phyloP scores from a whole-genome alignment of 192 early-diverging fungal species.

The Lunasporangiospora selenospora region DNA sequence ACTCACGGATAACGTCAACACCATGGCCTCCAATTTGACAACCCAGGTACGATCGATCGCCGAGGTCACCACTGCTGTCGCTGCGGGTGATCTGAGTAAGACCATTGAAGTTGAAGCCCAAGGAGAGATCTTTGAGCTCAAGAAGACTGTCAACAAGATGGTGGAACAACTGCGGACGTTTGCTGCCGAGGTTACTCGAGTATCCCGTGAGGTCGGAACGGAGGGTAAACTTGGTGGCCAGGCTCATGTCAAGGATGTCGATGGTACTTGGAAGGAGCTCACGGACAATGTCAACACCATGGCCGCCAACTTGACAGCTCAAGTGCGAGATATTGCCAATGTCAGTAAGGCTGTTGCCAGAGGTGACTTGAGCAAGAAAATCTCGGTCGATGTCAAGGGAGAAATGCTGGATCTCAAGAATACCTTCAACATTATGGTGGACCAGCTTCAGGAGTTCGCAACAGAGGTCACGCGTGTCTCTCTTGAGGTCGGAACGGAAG shows the following conservation, averaged over 20 bases:
- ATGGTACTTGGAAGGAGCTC: slow-evolving; percentile 69
- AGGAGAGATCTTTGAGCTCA: slow-evolving; percentile 71
- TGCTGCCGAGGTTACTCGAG: slow-evolving; percentile 60
- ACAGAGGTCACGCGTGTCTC: slow-evolving; percentile 49
- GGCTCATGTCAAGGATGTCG: slow-evolving; percentile 63
- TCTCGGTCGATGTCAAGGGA: slow-evolving; percentile 59
- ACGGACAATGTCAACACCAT: slow-evolving; percentile 77
- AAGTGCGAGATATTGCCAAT: slow-evolving; percentile 70
- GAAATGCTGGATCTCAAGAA: slow-evolving; percentile 61
- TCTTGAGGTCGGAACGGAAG: slow-evolving; percentile 44
- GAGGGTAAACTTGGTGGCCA: slow-evolving; percentile 73
- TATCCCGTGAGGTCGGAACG: slow-evolving; percentile 69
- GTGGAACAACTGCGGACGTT: slow-evolving; percentile 63
- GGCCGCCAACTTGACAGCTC: slow-evolving; percentile 72
- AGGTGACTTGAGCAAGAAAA: slow-evolving; percentile 62
- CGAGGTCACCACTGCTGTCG: slow-evolving; percentile 66
- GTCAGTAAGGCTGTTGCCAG: slow-evolving; percentile 72
- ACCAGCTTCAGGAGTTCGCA: slow-evolving; percentile 55
- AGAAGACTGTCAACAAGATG: slow-evolving; percentile 70
- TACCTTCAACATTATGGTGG: slow-evolving; percentile 63
- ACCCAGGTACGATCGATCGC: slow-evolving; percentile 71
- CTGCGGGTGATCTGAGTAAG: slow-evolving; percentile 61
- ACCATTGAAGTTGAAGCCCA: slow-evolving; percentile 61
- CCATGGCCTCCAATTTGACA: slow-evolving; percentile 30
- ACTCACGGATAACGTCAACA: slow-evolving; percentile 61